phyloP scores from a whole-genome alignment of 2,329 filamentous ascomycete species.

The Aureobasidium sp. region DNA sequence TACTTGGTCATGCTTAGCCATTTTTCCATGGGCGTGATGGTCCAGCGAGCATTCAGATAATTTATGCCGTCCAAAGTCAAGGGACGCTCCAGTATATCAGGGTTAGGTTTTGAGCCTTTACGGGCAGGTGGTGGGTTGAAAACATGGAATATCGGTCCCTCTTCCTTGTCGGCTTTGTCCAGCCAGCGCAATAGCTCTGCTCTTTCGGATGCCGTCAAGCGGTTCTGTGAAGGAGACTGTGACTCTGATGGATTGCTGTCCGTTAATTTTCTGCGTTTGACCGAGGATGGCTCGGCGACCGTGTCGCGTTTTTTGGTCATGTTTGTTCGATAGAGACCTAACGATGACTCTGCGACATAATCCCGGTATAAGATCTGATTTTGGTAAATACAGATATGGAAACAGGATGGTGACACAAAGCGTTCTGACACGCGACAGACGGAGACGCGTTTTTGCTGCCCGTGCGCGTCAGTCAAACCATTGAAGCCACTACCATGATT shows the following conservation, averaged over 20 bases:
- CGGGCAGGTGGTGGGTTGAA: background rate
- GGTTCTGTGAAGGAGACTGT: background rate
- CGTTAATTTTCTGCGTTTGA: background rate
- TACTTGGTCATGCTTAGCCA: constrained; percentile 27
- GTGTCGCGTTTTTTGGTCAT: background rate
- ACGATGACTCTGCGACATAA: background rate
- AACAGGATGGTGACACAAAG: background rate
- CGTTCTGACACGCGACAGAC: background rate
- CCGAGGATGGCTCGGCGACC: constrained; percentile 8
- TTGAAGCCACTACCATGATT: background rate
- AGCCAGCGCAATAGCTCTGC: constrained; percentile 1
- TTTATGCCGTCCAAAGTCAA: background rate
- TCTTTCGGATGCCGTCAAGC: background rate
- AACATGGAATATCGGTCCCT: background rate
- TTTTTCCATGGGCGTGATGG: constrained; percentile 29
- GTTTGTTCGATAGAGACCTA: background rate
- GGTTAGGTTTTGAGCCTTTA: background rate
- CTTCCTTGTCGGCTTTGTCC: constrained; percentile 2
- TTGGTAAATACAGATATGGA: background rate
- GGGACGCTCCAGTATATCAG: background rate
- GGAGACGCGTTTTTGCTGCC: background rate
- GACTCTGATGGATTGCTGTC: background rate
- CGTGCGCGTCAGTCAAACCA: background rate
- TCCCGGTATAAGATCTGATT: background rate
- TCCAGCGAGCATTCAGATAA: constrained; percentile 18